Conservation (phyloP, 768 basidiomycete species). For the Holtermanniella nyarrowii region DNA sequence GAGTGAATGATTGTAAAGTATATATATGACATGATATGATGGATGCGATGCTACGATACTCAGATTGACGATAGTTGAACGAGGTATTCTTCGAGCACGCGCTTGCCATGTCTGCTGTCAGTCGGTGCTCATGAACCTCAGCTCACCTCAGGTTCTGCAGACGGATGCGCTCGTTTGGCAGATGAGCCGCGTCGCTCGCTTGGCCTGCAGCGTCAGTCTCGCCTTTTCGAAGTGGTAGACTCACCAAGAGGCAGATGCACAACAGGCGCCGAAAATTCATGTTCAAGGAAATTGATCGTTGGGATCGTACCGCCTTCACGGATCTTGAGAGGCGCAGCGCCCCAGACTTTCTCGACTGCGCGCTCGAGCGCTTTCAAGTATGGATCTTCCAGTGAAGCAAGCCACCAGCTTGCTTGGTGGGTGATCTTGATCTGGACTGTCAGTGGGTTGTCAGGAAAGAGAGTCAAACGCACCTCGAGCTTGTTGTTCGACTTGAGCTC, state of each 20-base stretch:
- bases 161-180: conserved; percentile 86
- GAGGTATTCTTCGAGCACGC: conserved; percentile 35
- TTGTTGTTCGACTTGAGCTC: conserved; percentile 57
- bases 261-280: conserved; percentile 76
- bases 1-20: too few relatives aligned
- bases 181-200: conserved; percentile 71
- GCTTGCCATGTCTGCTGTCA: conserved; percentile 31
- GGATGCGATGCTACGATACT: too few relatives aligned
- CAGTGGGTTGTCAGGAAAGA: neutral
- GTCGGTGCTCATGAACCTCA: neutral
- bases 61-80: too few relatives aligned
- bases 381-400: conserved; percentile 70
- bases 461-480: conserved; percentile 50
- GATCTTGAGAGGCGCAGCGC: conserved; percentile 69
- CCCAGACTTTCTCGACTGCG: conserved; percentile 80
- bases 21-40: too few relatives aligned
- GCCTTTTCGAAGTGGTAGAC: conserved; percentile 26
- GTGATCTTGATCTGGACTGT: conserved; percentile 57
- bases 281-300: conserved; percentile 85
- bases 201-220: neutral
- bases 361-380: conserved; percentile 80
- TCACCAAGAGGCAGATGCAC: conserved; percentile 82
- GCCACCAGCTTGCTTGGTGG: conserved; percentile 91
- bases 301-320: conserved; percentile 94
- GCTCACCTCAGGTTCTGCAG: conserved; percentile 55